Conservation (phyloP, 306 rosid species). For the Castanea sativa region DNA sequence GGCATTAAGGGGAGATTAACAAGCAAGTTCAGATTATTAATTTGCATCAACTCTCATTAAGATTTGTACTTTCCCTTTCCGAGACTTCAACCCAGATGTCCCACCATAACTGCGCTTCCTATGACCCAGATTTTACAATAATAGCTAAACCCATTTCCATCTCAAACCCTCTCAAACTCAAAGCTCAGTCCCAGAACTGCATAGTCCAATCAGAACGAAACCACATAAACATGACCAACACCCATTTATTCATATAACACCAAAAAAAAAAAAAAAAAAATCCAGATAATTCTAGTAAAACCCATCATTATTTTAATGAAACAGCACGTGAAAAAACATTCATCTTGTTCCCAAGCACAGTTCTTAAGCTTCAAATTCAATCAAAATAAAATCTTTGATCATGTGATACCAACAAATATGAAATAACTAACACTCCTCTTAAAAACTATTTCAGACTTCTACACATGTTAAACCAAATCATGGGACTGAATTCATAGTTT, state of each 20-base stretch:
- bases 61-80: background rate
- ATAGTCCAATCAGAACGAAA: background rate
- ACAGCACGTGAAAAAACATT: background rate
- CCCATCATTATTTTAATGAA: background rate
- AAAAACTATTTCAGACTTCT: background rate
- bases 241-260: background rate
- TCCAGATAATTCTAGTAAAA: background rate
- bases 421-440: background rate
- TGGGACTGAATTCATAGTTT: background rate
- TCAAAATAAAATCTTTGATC: background rate
- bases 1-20: background rate
- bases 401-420: background rate
- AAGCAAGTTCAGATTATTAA: background rate
- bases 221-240: background rate
- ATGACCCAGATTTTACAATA: background rate
- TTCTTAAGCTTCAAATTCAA: background rate
- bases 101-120: background rate
- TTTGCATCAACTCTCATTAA: background rate
- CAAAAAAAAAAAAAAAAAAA: too few species aligned
- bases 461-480: background rate
- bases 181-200: background rate
- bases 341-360: background rate
- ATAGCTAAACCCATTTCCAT: background rate
- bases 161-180: background rate
- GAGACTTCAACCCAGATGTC: background rate